Conservation (phyloP, 2,329 filamentous ascomycete genomes). For the Anthostomella pinea region DNA sequence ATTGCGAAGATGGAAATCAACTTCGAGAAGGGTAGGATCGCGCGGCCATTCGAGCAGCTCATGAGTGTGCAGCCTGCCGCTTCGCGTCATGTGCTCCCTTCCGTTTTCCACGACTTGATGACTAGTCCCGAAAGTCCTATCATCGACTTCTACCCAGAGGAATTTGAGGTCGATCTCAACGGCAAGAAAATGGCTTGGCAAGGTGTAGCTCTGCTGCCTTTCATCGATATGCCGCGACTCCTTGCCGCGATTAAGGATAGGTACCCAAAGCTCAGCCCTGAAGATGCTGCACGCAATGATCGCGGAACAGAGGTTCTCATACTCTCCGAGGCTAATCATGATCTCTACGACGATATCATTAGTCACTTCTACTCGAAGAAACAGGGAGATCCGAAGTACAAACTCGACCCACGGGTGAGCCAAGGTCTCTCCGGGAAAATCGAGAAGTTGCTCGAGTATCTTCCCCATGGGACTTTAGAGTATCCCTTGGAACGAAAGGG, state of each 20-base stretch:
- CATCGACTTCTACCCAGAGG: constrained; percentile 94
- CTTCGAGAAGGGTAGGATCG: constrained; percentile 82
- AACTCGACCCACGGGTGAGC: constrained; percentile 71
- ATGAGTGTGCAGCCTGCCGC: constrained; percentile 97
- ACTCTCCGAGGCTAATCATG: constrained; percentile 75
- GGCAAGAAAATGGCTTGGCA: constrained; percentile 99
- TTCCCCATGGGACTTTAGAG: constrained; percentile 77
- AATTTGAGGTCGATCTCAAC: constrained; percentile 90
- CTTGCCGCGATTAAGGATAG: constrained; percentile 78
- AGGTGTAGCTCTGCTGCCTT: constrained; percentile 87
- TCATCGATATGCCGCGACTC: constrained; percentile 89
- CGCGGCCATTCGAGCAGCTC: constrained; percentile 91
- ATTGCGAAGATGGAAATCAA: constrained; percentile 73
- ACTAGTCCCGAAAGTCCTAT: constrained; percentile 83
- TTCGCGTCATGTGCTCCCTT: constrained; percentile 86
- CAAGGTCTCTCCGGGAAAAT: constrained; percentile 78
- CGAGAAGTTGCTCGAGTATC: constrained; percentile 77
- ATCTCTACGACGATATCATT: constrained; percentile 79
- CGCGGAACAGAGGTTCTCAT: constrained; percentile 79
- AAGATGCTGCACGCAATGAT: constrained; percentile 75
- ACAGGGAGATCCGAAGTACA: constrained; percentile 62
- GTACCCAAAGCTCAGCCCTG: constrained; percentile 74
- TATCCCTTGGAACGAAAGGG: constrained; percentile 72
- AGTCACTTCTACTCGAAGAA: constrained; percentile 91
- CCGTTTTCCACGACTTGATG: constrained; percentile 89